Conservation (phyloP, 345 rosid species). For the Melaleuca quinquenervia region DNA sequence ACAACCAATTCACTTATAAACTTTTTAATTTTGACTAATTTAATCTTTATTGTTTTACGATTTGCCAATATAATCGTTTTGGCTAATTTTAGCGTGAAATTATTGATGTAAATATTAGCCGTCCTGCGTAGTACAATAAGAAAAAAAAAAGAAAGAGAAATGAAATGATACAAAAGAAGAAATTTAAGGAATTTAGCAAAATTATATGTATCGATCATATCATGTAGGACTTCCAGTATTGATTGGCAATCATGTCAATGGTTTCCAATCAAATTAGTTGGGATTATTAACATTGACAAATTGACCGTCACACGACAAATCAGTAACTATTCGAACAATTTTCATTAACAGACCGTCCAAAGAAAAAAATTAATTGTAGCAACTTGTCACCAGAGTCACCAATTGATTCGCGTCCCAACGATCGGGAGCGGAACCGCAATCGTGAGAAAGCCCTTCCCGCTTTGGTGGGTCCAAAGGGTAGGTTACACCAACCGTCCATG, state of each 20-base stretch:
- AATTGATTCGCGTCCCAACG: too few species aligned
- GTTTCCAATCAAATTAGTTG: neutral
- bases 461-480: neutral
- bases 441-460: neutral
- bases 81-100: neutral
- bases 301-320: accelerated
- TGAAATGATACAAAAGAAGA: neutral
- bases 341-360: neutral
- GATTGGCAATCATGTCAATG: accelerated
- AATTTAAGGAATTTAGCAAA: neutral
- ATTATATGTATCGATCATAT: accelerated
- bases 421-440: neutral
- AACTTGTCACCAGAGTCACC: too few species aligned
- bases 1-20: accelerated
- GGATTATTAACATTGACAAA: accelerated
- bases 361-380: neutral
- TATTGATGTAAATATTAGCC: accelerated
- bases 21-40: accelerated
- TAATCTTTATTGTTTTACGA: accelerated
- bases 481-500: neutral
- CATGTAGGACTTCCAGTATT: accelerated
- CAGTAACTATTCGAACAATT: neutral
- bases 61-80: accelerated
- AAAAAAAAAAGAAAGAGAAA: neutral
- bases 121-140: too few species aligned